Base-by-base conservation (phyloP, 441 rosid species). In the Eutrema salsugineum region DNA sequence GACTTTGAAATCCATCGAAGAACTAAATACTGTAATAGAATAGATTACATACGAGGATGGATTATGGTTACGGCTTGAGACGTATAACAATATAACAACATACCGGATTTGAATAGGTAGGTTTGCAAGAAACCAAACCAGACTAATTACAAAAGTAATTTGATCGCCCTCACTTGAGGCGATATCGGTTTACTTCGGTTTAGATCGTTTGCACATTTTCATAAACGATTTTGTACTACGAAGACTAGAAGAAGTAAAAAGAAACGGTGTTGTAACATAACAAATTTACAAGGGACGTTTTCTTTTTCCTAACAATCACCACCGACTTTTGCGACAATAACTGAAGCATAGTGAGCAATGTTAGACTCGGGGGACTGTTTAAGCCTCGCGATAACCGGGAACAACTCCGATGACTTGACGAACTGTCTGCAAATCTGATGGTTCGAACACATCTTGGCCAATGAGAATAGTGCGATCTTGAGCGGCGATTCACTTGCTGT, bases 401-500 rank as follows among this genome's bases (percentile, higher is more conserved):
- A 86, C 70, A 93, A 83, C 79, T 90, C 98, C 0, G 98, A 91
- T 19, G 97, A 83, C 30, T 85, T 85, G 11, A 91, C 88, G 70
- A 85, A 86, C 49, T 80, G 85, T 63, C 91, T 81, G 87, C 99
- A 96, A 10, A 90, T 87, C 54, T 77, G 82, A 77, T 96, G 91
- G 67, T 72, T 78, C 11, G 88, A 78, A 70, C 97, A 90, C 98
- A 96, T 93, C 85, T 96, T 96, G 8, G 93, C 97, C 79, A 96
- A 66, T 49, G 99, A 93, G 81, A 96, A 93, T n/a, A 96, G 89
- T 57, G 96, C 97, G 16, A 96, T 88, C 82, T 90, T 91, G 27
- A 96, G 78, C 8, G 97, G 97, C 10, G 99, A 96, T 76, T 93
- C 99, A 12, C 86, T 81, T 42, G 83, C 84, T 2, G 85, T 81